These are phyloP conservation scores for Solanum verrucosum DNA, from an alignment of 257 asterid genomes.

Conservation along the genomic window DNA sequence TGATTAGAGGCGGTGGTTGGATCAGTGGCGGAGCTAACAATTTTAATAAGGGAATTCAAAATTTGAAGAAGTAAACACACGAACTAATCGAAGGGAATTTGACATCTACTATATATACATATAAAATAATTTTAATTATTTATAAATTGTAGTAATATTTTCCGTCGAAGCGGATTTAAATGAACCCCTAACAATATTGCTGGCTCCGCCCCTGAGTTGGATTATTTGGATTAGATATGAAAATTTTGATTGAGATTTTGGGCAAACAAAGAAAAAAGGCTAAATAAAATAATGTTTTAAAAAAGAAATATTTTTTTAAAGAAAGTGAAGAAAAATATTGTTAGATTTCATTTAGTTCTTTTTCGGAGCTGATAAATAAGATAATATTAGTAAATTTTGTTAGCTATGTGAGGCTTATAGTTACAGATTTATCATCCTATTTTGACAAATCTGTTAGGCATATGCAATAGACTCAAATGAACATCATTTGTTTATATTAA, in stretches of 20 bases:
- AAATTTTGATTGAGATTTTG: background rate
- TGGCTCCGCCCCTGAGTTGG: background rate
- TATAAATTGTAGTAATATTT: too few relatives aligned
- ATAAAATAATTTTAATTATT: too few relatives aligned
- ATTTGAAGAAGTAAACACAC: background rate
- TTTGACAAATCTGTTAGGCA: background rate
- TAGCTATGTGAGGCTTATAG: background rate
- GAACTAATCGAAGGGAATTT: too few relatives aligned
- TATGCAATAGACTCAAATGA: background rate
- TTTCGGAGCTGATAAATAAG: background rate
- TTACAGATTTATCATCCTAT: background rate
- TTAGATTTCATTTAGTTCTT: background rate
- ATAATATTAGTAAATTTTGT: background rate
- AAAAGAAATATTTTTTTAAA: background rate
- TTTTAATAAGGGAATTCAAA: background rate
- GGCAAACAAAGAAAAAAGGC: background rate
- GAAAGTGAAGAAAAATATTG: background rate
- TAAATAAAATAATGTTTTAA: background rate
- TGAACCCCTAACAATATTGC: background rate
- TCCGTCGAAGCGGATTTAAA: rapidly evolving
- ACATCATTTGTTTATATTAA: too few relatives aligned
- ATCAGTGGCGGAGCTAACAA: background rate
- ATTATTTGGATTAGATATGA: background rate
- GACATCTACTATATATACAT: too few relatives aligned
- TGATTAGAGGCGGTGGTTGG: background rate